Conservation (phyloP, 768 basidiomycete species). For the Rubroboletus pulcherrimus region DNA sequence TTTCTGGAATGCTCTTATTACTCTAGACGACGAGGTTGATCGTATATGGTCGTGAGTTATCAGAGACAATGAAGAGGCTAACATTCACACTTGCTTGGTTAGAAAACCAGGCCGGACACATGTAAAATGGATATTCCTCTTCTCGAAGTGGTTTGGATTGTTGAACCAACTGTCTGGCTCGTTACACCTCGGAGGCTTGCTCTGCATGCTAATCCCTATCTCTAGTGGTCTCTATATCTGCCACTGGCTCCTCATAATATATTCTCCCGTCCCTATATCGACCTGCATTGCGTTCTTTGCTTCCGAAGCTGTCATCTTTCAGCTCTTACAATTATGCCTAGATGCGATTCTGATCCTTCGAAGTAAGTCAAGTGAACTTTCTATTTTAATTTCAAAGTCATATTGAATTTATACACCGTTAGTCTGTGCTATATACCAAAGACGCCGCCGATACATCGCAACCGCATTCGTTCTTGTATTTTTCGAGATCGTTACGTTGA, state of each 20-base stretch:
- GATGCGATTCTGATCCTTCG: slow-evolving; percentile 16
- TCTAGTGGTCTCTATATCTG: slow-evolving; percentile 4
- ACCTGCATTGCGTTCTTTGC: slow-evolving; percentile 3
- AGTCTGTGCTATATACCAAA: slow-evolving; percentile 18
- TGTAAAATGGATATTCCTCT: slow-evolving; percentile 21
- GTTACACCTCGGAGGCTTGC: neutral
- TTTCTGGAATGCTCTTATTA: slow-evolving; percentile 17
- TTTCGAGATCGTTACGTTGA: neutral
- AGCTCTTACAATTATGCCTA: slow-evolving; percentile 12
- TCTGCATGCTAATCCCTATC: slow-evolving; percentile 1
- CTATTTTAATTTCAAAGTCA: neutral
- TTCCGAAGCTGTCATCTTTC: slow-evolving; percentile 2
- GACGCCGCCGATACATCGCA: neutral
- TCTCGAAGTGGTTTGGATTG: slow-evolving; percentile 24
- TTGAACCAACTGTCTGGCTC: slow-evolving; percentile 11
- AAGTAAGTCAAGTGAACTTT: slow-evolving; percentile 10
- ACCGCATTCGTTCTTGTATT: slow-evolving; percentile 1
- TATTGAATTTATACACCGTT: neutral
- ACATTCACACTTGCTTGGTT: neutral
- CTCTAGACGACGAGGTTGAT: slow-evolving; percentile 14
- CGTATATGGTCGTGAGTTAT: slow-evolving; percentile 23
- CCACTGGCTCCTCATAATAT: neutral
- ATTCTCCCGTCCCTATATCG: neutral
- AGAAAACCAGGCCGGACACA: slow-evolving; percentile 8
- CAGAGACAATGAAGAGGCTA: neutral